Conservation (phyloP, 2,329 filamentous ascomycete genomes). For the Parafenestella ontariensis region DNA sequence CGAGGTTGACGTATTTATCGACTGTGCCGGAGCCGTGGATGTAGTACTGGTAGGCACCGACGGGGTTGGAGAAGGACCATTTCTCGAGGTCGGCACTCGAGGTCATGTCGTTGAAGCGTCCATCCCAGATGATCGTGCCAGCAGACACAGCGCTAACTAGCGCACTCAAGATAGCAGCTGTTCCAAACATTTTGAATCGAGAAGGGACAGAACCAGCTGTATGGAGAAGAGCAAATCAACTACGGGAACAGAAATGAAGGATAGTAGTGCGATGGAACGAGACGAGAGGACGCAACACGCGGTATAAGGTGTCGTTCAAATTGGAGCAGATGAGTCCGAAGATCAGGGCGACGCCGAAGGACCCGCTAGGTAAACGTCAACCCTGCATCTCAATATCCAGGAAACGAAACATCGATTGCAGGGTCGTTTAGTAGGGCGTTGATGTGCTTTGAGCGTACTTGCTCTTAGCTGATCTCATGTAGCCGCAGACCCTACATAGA, state of each 20-base stretch:
- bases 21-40: slow-evolving; percentile 70
- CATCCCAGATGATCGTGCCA: slow-evolving; percentile 66
- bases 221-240: slow-evolving; percentile 17
- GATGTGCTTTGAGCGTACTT: too few relatives aligned
- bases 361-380: slow-evolving; percentile 16
- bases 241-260: slow-evolving; percentile 27
- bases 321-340: slow-evolving; percentile 14
- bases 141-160: slow-evolving; percentile 43
- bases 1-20: slow-evolving; percentile 68
- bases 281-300: slow-evolving; percentile 3
- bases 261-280: slow-evolving; percentile 23
- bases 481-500: too few relatives aligned
- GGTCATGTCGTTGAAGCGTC: slow-evolving; percentile 68
- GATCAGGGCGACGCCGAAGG: slow-evolving; percentile 12
- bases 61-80: slow-evolving; percentile 71
- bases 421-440: too few relatives aligned
- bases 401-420: too few relatives aligned
- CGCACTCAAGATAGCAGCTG: slow-evolving; percentile 40
- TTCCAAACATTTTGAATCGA: slow-evolving; percentile 40
- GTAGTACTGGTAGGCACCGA: slow-evolving; percentile 77
- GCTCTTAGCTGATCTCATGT: too few relatives aligned
- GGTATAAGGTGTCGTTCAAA: slow-evolving; percentile 12
- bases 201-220: slow-evolving; percentile 33
- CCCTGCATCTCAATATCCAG: too few relatives aligned
- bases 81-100: slow-evolving; percentile 63